Evolutionary conservation across 2,329 filamentous ascomycete genomes (phyloP).

Genomic region (Coniella vitis): DNA sequence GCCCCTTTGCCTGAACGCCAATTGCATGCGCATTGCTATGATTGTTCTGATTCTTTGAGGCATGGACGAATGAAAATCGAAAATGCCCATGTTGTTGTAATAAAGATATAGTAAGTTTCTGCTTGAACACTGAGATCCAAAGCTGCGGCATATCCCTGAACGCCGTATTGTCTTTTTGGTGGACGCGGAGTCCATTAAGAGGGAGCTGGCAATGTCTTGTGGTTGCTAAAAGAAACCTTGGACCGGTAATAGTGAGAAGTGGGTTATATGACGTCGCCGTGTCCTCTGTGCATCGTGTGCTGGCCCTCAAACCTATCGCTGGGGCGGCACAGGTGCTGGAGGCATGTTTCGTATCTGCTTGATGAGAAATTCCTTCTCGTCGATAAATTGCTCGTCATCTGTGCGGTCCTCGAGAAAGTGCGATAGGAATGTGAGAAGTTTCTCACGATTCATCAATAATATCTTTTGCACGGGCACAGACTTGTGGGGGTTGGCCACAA

Average conservation of each 20-base stretch:
- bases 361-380: conserved; percentile 94
- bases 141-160: conserved; percentile 5
- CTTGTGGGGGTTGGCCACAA: conserved; percentile 97
- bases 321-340: conserved; percentile 45
- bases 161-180: conserved; percentile 1
- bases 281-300: not conserved
- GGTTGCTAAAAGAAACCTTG: not conserved
- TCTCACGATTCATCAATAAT: conserved; percentile 90
- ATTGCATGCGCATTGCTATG: conserved; percentile 13
- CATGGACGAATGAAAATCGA: conserved; percentile 3
- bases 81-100: conserved; percentile 10
- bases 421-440: conserved; percentile 80
- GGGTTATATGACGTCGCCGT: conserved; percentile 6
- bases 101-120: conserved; percentile 1
- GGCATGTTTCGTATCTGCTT: conserved; percentile 79
- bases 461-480: conserved; percentile 94
- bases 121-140: not conserved
- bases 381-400: conserved; percentile 96
- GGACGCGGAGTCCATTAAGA: not conserved
- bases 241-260: not conserved
- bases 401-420: conserved; percentile 91
- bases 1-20: conserved; percentile 13
- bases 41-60: conserved; percentile 12
- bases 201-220: not conserved
- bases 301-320: conserved; percentile 28